Evolutionary conservation across 306 rosid genomes (phyloP).

Genomic region (Prunus mongolica): DNA sequence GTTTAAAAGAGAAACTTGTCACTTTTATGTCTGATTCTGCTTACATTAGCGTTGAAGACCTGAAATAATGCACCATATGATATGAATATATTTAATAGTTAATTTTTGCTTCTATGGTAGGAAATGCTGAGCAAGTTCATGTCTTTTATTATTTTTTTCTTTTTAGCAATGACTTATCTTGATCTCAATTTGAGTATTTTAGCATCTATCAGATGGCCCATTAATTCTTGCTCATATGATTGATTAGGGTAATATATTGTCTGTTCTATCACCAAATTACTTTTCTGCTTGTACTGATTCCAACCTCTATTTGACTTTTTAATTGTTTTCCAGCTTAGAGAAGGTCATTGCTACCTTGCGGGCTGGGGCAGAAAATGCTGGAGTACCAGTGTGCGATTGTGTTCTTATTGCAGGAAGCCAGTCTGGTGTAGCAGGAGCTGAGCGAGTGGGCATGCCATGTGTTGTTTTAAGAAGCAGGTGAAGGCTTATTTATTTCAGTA

Average conservation of each 20-base stretch:
- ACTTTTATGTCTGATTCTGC: neutral
- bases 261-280: conserved; percentile 4
- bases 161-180: neutral
- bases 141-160: neutral
- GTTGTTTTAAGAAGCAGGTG: conserved; percentile 85
- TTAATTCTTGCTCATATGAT: neutral
- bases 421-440: conserved; percentile 75
- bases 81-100: neutral
- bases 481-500: conserved; percentile 5
- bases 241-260: neutral
- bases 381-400: conserved; percentile 58
- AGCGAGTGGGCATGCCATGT: conserved; percentile 78
- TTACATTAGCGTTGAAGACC: neutral
- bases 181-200: neutral
- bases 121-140: neutral
- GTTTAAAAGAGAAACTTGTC: neutral
- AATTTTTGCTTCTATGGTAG: neutral
- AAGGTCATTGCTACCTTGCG: conserved; percentile 75
- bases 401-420: conserved; percentile 92
- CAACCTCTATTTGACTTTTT: neutral
- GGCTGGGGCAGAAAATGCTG: conserved; percentile 87
- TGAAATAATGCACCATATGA: neutral
- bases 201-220: neutral
- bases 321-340: conserved; percentile 46
- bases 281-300: neutral